These are phyloP conservation scores for Penicillium antarcticum DNA, from an alignment of 495 filamentous ascomycete species.

Conservation along the genomic window DNA sequence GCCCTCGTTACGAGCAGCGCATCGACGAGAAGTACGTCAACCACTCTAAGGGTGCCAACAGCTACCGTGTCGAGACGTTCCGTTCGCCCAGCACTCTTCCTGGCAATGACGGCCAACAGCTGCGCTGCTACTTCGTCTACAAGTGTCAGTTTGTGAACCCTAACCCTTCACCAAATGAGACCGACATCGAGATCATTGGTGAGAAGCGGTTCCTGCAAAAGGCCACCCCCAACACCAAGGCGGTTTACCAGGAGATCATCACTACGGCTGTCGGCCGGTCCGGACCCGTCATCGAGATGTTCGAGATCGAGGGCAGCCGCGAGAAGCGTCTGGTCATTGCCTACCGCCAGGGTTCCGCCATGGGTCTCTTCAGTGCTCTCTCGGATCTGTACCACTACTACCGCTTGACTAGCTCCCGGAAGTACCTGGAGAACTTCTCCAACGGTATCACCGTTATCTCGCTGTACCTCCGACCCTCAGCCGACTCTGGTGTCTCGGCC, in stretches of 20 bases:
- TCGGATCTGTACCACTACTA: constrained; percentile 99
- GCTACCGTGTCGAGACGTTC: constrained; percentile 95
- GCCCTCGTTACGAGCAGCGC: constrained; percentile 87
- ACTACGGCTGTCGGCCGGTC: constrained; percentile 74
- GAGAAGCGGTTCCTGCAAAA: constrained; percentile 94
- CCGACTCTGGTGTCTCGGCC: constrained; percentile 44
- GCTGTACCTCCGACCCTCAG: constrained; percentile 77
- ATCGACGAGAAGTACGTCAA: constrained; percentile 96
- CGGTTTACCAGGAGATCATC: constrained; percentile 91
- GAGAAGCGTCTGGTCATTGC: constrained; percentile 94
- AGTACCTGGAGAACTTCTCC: constrained; percentile 98
- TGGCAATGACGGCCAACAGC: constrained; percentile 68
- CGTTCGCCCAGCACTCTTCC: constrained; percentile 73
- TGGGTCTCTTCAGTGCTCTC: constrained; percentile 91
- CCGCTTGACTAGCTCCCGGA: constrained; percentile 89
- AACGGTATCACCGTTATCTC: constrained; percentile 97
- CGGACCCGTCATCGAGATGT: constrained; percentile 96
- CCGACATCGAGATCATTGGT: constrained; percentile 83
- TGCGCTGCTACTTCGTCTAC: constrained; percentile 98
- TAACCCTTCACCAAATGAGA: constrained; percentile 68
- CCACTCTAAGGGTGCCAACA: constrained; percentile 56
- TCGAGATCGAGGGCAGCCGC: constrained; percentile 83
- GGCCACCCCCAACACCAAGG: constrained; percentile 91
- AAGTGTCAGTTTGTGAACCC: constrained; percentile 87
- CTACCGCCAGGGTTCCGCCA: constrained; percentile 86